Evolutionary conservation across 495 filamentous ascomycete species (phyloP), one percentile per base, ranked within the genome.

Genomic region (Glutinoglossum americanum): DNA sequence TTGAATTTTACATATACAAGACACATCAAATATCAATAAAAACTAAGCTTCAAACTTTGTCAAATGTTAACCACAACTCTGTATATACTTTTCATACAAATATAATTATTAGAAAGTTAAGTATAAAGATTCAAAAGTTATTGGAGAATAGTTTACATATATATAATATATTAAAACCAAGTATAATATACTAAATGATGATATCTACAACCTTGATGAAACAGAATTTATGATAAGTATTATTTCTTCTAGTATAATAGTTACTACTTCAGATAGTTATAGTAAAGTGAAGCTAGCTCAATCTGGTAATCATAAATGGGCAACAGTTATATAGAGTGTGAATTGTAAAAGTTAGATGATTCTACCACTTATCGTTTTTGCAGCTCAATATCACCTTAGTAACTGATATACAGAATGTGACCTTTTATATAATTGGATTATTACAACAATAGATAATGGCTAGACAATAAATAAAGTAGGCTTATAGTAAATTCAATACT

Each of bases 211-310:
- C 57, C 54, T 61, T 45, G 47, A 61, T 47, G 41, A 61, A 47
- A n/a, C 57, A 51, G 58, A 58, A 41, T 60, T 61, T 54, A 54
- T 60, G 44, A 61, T 60, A 45, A 58, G 59, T 30, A 23, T 61
- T 33, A 60, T 54, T 25, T 53, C 41, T 21, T 26, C 25, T 5
- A 44, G 6, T 51, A 41, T 19, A 19, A 58, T 61, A 32, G 57
- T 61, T 27, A 61, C 45, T 54, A 17, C 56, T 0, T 23, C 59
- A 15, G 55, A 61, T 4, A 26, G 3, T 3, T 1, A 21, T 54
- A 4, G n/a, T 54, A n/a, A 8, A 7, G n/a, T 21, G 5, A 54
- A 54, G n/a, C 3, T 11, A 37, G 23, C 11, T 54, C 51, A 54
- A 21, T 11, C 23, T 28, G 51, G 51, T n/a, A 54, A 54, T 37